Evolutionary conservation across 2,329 filamentous ascomycete species (phyloP), one percentile per base, ranked within the genome.

Genomic region (Hypoxylon sp.): DNA sequence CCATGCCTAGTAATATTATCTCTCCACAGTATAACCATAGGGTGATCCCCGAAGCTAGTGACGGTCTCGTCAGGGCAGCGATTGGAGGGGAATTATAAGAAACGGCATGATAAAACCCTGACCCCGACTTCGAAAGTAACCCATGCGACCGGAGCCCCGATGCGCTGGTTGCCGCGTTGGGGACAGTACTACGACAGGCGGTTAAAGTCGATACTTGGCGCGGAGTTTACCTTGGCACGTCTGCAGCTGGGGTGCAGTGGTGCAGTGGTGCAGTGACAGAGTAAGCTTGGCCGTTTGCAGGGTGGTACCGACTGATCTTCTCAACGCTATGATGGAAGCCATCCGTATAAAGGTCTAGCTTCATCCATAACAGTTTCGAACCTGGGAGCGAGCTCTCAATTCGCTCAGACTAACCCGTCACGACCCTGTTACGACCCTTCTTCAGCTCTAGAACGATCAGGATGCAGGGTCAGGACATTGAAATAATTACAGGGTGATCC

Each of bases 311-410:
- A 66, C 24, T 4, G 63, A 67, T 66, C 56, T 46, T 39, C 39
- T 27, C 21, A 19, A 31, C 39, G 55, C 52, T 58, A 60, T 57
- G 61, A 50, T 48, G 42, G 55, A 63, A 56, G 58, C 65, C 68
- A 65, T 67, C 39, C 64, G 44, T 27, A 65, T 58, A 31, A 10
- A 32, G 54, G 58, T 46, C 35, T 68, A 68, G 68, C 31, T 54
- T 50, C 44, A 52, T 24, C 44, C 15, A 27, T 68, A 47, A 60
- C 53, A 57, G 64, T 62, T 68, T 70, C 64, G 61, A 60, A 60
- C 48, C 35, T 31, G 53, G 52, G 50, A 52, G 32, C 29, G 32
- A 21, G 61, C 52, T 62, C 37, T 31, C 48, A 27, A 19, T 19
- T 53, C 31, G 39, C 55, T 54, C 61, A 67, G 17, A 35, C 39